Conservation (phyloP, 192 early-diverging fungal species). For the Anaeromyces robustus region DNA sequence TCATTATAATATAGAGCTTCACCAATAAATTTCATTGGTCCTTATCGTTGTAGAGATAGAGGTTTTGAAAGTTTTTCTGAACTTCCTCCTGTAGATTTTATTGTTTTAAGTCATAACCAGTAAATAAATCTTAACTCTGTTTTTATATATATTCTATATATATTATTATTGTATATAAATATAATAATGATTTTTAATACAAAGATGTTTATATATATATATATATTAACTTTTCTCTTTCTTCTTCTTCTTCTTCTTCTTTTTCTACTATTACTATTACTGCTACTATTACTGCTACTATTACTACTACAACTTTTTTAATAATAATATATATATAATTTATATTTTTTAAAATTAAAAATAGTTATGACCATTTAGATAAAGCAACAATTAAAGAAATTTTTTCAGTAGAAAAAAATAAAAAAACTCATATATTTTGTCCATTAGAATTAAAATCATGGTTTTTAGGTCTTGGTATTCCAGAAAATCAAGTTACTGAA, state of each 20-base stretch:
- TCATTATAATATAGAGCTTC: slow-evolving; percentile 8
- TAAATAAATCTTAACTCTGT: too few species aligned
- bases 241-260: too few species aligned
- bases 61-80: slow-evolving; percentile 8
- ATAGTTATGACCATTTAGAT: slow-evolving; percentile 65
- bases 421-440: slow-evolving; percentile 44
- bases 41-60: slow-evolving; percentile 37
- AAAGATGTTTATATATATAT: too few species aligned
- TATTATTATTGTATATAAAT: background rate
- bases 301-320: too few species aligned
- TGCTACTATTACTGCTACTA: too few species aligned
- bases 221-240: too few species aligned
- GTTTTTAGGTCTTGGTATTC: slow-evolving; percentile 34
- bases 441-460: slow-evolving; percentile 59
- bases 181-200: too few species aligned
- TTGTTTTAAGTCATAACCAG: slow-evolving; percentile 74
- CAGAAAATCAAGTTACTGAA: slow-evolving; percentile 25
- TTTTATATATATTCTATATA: background rate
- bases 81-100: slow-evolving; percentile 49
- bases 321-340: background rate
- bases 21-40: slow-evolving; percentile 48
- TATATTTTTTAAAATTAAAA: too few species aligned
- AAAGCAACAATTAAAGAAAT: slow-evolving; percentile 41
- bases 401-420: background rate
- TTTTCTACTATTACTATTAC: too few species aligned